Conservation (phyloP, 768 basidiomycete species). For the Agaricus blazei region DNA sequence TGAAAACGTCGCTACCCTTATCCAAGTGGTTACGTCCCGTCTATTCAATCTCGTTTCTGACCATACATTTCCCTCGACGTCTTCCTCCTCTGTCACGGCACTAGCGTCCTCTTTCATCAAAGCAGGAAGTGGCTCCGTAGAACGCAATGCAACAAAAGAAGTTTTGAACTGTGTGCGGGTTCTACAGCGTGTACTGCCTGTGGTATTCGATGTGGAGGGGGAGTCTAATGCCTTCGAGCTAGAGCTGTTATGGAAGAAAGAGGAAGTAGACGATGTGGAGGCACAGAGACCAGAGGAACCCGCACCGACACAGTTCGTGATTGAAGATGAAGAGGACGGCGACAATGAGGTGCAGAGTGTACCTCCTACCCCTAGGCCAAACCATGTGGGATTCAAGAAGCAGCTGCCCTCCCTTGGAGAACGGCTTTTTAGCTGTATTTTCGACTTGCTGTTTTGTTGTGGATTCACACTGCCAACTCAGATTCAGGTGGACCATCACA, state of each 20-base stretch:
- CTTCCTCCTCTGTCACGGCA: constrained; percentile 52
- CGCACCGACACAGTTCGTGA: constrained; percentile 64
- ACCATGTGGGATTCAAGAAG: constrained; percentile 29
- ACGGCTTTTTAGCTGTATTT: constrained; percentile 68
- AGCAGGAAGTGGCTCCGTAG: constrained; percentile 39
- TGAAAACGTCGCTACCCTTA: constrained; percentile 80
- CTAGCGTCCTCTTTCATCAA: constrained; percentile 72
- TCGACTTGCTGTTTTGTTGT: constrained; percentile 90
- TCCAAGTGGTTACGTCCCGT: constrained; percentile 61
- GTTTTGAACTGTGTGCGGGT: constrained; percentile 91
- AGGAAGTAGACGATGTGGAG: constrained; percentile 36
- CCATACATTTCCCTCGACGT: constrained; percentile 70
- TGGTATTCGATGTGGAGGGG: constrained; percentile 78
- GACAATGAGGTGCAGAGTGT: constrained; percentile 31
- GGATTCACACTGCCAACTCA: constrained; percentile 85
- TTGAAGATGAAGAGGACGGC: constrained; percentile 72
- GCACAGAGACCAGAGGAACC: constrained; percentile 21
- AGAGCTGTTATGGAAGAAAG: constrained; percentile 78
- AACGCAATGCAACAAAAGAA: constrained; percentile 75
- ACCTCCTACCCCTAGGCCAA: constrained; percentile 12
- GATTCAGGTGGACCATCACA: constrained; percentile 73
- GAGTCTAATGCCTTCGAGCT: constrained; percentile 71
- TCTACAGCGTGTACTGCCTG: constrained; percentile 82
- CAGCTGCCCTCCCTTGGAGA: constrained; percentile 76
- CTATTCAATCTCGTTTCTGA: constrained; percentile 74